A percentile compares a stretch with the other conserved stretches of the same genome.
These are phyloP conservation scores for Terana coerulea DNA, from an alignment of 768 basidiomycete genomes.

Conservation along the genomic window DNA sequence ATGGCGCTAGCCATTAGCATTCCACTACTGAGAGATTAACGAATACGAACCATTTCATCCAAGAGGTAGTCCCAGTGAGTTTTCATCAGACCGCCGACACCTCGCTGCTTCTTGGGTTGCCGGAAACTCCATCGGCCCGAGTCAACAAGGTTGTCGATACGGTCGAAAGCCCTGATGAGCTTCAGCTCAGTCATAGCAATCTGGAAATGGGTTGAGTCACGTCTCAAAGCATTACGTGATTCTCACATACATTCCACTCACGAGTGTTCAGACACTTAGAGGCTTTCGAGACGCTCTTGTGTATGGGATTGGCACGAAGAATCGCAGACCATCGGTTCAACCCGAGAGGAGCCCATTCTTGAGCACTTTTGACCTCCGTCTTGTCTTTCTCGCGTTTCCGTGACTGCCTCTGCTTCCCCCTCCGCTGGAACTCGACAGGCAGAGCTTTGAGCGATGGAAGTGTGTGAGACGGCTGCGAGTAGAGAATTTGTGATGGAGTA, in stretches of 20 bases:
- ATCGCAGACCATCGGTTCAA: slow-evolving; percentile 55
- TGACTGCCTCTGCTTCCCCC: slow-evolving; percentile 42
- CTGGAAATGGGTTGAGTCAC: slow-evolving; percentile 38
- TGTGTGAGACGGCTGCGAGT: slow-evolving; percentile 41
- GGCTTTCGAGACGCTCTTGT: slow-evolving; percentile 64
- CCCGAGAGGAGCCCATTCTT: slow-evolving; percentile 60
- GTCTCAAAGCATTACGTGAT: neutral
- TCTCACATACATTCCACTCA: slow-evolving; percentile 83
- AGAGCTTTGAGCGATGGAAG: slow-evolving; percentile 53
- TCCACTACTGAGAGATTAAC: no score
- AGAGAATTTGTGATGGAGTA: slow-evolving; percentile 16
- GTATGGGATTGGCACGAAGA: slow-evolving; percentile 74
- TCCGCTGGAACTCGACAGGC: slow-evolving; percentile 52
- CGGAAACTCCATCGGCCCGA: slow-evolving; percentile 86
- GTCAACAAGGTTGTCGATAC: slow-evolving; percentile 79
- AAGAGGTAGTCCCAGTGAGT: slow-evolving; percentile 94
- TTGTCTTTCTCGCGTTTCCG: slow-evolving; percentile 50
- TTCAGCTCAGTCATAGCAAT: slow-evolving; percentile 78
- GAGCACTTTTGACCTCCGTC: slow-evolving; percentile 40
- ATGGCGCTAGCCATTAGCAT: no score
- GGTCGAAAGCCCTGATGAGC: slow-evolving; percentile 75
- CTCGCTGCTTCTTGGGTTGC: slow-evolving; percentile 92
- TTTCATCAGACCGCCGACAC: slow-evolving; percentile 69
- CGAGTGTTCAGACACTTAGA: slow-evolving; percentile 74
- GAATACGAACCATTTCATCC: slow-evolving; percentile 83